A percentile compares a stretch with the other conserved stretches of the same genome.
phyloP scores from a whole-genome alignment of 139 green algal genomes.

The Picochlorum sp. region DNA sequence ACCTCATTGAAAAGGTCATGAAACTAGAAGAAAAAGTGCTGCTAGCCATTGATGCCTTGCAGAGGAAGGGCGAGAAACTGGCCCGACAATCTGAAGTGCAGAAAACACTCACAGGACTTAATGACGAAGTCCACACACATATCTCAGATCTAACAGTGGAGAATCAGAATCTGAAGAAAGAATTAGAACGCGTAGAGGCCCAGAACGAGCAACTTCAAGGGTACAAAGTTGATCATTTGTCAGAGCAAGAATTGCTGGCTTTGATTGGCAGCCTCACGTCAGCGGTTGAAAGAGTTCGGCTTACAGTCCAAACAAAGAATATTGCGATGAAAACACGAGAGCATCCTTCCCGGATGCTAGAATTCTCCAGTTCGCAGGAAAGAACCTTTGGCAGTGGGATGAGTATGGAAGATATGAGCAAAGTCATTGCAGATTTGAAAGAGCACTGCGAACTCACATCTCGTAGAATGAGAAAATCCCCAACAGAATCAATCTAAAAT shows the following conservation, averaged over 20 bases:
- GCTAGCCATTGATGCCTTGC: constrained; percentile 28
- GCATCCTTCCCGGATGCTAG: not conserved
- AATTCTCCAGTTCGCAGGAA: constrained; percentile 1
- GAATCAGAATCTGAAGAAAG: constrained; percentile 25
- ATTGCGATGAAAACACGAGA: too few relatives aligned
- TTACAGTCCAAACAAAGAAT: constrained; percentile 39
- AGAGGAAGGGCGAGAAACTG: constrained; percentile 41
- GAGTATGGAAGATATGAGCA: constrained; percentile 28
- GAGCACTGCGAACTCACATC: not conserved
- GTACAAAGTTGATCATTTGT: constrained; percentile 38
- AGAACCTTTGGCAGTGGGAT: constrained; percentile 13
- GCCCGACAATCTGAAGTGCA: constrained; percentile 16
- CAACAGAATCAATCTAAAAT: too few relatives aligned
- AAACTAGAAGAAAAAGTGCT: constrained; percentile 39
- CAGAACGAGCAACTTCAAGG: constrained; percentile 44
- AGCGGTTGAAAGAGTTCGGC: constrained; percentile 41
- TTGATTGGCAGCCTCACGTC: constrained; percentile 34
- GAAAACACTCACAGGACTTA: constrained; percentile 19
- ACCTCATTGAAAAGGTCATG: constrained; percentile 27
- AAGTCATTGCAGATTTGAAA: constrained; percentile 19
- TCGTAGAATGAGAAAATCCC: too few relatives aligned
- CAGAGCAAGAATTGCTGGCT: constrained; percentile 29
- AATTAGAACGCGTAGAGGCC: constrained; percentile 34
- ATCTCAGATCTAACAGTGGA: constrained; percentile 27
- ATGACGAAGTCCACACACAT: constrained; percentile 20